A percentile compares a stretch with the other conserved stretches of the same genome.
These are phyloP conservation scores for Pseudonectria foliicola DNA, from an alignment of 2,329 filamentous ascomycete genomes.

Conservation along the genomic window DNA sequence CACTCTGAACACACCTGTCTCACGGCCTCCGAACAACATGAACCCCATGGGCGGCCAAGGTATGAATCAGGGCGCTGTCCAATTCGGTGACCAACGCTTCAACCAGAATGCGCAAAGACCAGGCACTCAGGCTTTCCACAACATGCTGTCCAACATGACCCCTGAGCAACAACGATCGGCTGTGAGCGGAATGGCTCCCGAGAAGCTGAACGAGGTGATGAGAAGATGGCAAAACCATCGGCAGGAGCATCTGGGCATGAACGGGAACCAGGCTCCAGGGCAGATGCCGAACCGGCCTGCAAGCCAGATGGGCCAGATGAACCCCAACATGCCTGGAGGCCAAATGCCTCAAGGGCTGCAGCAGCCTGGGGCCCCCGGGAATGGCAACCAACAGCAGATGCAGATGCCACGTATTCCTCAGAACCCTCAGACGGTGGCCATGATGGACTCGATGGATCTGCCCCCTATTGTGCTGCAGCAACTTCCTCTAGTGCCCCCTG, in stretches of 20 bases:
- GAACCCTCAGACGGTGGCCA: constrained; percentile 27
- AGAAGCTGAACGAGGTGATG: constrained; percentile 47
- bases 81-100: constrained; percentile 47
- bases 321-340: constrained; percentile 20
- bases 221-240: constrained; percentile 39
- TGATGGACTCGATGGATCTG: constrained; percentile 44
- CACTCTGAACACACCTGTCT: constrained; percentile 47
- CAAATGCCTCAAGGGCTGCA: constrained; percentile 25
- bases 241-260: constrained; percentile 28
- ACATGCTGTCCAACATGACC: constrained; percentile 37
- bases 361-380: constrained; percentile 20
- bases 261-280: constrained; percentile 22
- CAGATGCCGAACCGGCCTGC: constrained; percentile 26
- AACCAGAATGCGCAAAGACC: constrained; percentile 44
- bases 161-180: constrained; percentile 37
- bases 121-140: constrained; percentile 34
- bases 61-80: constrained; percentile 37
- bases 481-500: constrained; percentile 28
- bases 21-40: constrained; percentile 38
- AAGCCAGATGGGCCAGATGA: constrained; percentile 26
- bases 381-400: constrained; percentile 22
- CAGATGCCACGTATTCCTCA: constrained; percentile 21
- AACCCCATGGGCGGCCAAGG: constrained; percentile 35
- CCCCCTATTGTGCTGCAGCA: constrained; percentile 28
- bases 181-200: constrained; percentile 36